These are phyloP conservation scores for Lotus japonicus DNA, from an alignment of 306 rosid species.

Conservation along the genomic window DNA sequence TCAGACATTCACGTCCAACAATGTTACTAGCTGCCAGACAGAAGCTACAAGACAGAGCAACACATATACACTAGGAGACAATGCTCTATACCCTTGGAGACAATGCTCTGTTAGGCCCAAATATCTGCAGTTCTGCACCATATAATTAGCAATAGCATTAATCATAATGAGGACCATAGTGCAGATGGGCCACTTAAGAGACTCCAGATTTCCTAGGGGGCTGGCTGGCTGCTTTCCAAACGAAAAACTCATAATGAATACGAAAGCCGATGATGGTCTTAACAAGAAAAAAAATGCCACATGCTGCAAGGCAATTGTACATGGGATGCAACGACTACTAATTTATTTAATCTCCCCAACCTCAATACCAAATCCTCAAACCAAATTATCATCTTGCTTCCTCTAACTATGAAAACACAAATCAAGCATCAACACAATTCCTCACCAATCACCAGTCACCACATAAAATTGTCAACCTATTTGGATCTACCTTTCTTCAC, in stretches of 20 bases:
- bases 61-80: background rate
- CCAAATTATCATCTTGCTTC: no score
- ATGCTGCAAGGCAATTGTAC: background rate
- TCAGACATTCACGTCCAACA: background rate
- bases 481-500: no score
- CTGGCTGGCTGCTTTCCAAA: background rate
- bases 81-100: no score
- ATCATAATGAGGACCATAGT: background rate
- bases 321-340: no score
- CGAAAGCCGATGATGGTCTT: background rate
- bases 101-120: background rate
- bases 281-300: background rate
- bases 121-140: constrained; percentile 14
- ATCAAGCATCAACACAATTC: background rate
- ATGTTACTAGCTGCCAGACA: background rate
- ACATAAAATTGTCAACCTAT: no score
- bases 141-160: background rate
- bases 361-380: no score
- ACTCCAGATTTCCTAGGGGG: background rate
- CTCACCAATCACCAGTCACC: background rate
- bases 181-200: background rate
- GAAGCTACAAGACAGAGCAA: background rate
- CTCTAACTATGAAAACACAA: background rate
- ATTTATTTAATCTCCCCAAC: no score
- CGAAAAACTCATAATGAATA: background rate